Evolutionary conservation across 2,329 filamentous ascomycete genomes (phyloP), one percentile per base, ranked within the genome.

Genomic region (Fusarium staphyleae): DNA sequence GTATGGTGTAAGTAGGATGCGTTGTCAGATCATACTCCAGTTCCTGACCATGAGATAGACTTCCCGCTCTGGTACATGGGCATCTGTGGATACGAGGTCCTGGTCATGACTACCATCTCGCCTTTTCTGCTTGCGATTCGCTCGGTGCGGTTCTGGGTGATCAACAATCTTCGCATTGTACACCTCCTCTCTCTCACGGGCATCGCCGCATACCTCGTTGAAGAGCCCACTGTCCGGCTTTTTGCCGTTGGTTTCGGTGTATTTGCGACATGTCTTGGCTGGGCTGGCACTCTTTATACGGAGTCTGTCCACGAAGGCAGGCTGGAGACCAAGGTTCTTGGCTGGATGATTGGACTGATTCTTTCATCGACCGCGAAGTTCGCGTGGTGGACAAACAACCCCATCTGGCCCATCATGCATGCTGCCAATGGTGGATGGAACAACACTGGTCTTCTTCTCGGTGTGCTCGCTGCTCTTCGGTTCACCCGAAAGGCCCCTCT

Each of bases 31-130:
- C n/a, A 4, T 40, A 49, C 24, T 10, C 42, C 22, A 9, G 12
- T 35, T 22, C 30, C 65, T 70, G 37, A 71, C 44, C 37, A 46
- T 13, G 36, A 18, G 36, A 33, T 42, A 91, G 89, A 96, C 74
- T 99, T 99, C 72, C 95, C 95, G 12, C 84, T 99, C 10, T 99
- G 95, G 95, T 87, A 97, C 72, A 99, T 99, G 95, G 95, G 95
- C 22, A 96, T 99, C 55, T 98, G 93, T 4, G 95, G 95, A 58
- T 99, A 95, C 70, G 95, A 99, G 75, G 88, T 87, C 35, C 81
- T 96, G 62, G 87, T 99, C 68, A 88, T 98, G 86, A 85, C 83
- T 42, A 93, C 91, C 3, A 74, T 93, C 44, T 90, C 93, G 4
- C 95, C 95, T 0, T 79, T 93, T 32, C 73, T 98, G 15, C 85